Evolutionary conservation across 345 rosid species (phyloP).

Genomic region (Populus davidiana): DNA sequence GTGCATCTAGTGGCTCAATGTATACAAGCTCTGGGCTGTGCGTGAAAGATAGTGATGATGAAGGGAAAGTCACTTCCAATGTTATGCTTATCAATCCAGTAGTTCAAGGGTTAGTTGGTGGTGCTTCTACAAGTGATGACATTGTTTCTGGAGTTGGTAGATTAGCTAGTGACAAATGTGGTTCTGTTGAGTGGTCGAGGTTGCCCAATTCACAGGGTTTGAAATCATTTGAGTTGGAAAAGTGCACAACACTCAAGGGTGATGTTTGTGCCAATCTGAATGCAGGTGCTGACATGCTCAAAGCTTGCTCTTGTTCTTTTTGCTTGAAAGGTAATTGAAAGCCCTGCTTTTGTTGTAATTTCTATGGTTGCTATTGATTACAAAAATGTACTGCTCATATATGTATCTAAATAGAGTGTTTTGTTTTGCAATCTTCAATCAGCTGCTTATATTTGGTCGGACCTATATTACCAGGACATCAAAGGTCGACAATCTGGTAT

Average conservation of each 20-base stretch:
- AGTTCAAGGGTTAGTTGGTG: constrained; percentile 13
- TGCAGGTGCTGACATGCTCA: constrained; percentile 44
- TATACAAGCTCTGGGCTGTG: constrained; percentile 24
- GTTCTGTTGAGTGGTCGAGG: constrained; percentile 35
- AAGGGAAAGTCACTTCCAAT: constrained; percentile 16
- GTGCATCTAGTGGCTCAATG: constrained; percentile 31
- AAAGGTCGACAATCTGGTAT: constrained; percentile 76
- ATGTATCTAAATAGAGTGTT: constrained; percentile 4
- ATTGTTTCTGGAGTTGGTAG: constrained; percentile 33
- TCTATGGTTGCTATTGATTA: background rate
- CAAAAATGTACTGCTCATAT: background rate
- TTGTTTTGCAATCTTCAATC: constrained; percentile 27
- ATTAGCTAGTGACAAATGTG: constrained; percentile 27
- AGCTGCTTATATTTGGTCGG: constrained; percentile 94
- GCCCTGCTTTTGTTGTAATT: background rate
- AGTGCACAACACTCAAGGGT: constrained; percentile 42
- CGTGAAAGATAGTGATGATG: constrained; percentile 26
- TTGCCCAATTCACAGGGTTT: constrained; percentile 41
- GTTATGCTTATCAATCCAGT: constrained; percentile 19
- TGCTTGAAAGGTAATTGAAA: constrained; percentile 64
- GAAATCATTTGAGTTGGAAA: constrained; percentile 49
- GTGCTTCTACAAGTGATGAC: constrained; percentile 19
- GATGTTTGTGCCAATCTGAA: constrained; percentile 35
- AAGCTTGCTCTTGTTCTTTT: constrained; percentile 73
- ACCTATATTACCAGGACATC: constrained; percentile 85